These are phyloP conservation scores for Fusarium sp. DNA, from an alignment of 2,329 filamentous ascomycete genomes.

Conservation along the genomic window DNA sequence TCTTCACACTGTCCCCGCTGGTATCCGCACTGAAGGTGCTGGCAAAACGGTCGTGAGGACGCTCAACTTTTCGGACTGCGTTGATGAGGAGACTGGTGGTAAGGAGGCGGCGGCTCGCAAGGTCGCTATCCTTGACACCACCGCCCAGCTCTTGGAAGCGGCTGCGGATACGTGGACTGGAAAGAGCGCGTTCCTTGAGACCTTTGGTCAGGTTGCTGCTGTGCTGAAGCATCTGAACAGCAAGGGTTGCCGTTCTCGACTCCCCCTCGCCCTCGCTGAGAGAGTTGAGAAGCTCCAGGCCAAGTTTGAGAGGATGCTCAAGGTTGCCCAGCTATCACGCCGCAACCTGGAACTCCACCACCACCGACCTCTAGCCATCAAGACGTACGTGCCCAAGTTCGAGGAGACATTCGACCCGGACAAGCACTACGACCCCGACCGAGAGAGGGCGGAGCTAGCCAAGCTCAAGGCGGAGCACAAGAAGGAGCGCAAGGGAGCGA, in stretches of 20 bases:
- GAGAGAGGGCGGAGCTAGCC: conserved; percentile 84
- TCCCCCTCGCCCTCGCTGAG: conserved; percentile 59
- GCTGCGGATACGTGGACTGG: conserved; percentile 80
- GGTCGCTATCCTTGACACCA: conserved; percentile 70
- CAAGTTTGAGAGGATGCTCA: conserved; percentile 66
- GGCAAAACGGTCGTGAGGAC: conserved; percentile 59
- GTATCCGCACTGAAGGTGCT: conserved; percentile 62
- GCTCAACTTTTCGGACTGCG: conserved; percentile 70
- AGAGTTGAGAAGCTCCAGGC: conserved; percentile 56
- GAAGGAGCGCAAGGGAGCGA: conserved; percentile 92
- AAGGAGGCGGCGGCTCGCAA: conserved; percentile 56
- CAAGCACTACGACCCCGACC: conserved; percentile 97
- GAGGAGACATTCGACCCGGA: conserved; percentile 94
- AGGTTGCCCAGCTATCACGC: conserved; percentile 73
- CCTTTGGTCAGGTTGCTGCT: conserved; percentile 74
- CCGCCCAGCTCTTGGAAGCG: conserved; percentile 73
- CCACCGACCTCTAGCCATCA: conserved; percentile 89
- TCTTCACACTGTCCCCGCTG: conserved; percentile 65
- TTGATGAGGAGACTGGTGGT: conserved; percentile 51
- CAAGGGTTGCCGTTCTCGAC: conserved; percentile 62
- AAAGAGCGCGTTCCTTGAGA: conserved; percentile 81
- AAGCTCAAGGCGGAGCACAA: conserved; percentile 93
- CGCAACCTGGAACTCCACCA: conserved; percentile 89
- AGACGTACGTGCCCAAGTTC: conserved; percentile 90
- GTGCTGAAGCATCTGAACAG: conserved; percentile 72